Evolutionary conservation across 2,329 filamentous ascomycete species (phyloP), one percentile per base, ranked within the genome.

Genomic region (Fusarium oligoseptatum): DNA sequence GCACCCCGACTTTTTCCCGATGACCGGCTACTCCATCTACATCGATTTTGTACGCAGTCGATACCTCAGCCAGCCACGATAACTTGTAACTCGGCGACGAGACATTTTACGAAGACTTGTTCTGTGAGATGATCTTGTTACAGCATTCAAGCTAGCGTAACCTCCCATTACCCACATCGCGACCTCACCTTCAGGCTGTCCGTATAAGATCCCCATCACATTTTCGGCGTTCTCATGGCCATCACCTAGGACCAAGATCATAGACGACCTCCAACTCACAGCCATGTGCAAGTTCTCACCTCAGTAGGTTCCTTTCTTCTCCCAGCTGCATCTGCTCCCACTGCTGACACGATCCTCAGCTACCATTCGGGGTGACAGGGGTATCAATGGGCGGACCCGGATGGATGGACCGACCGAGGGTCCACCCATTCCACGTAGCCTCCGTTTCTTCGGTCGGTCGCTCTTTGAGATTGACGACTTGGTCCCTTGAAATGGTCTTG

Each of bases 341-440:
- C 64, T 73, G 67, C 67, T 73, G 71, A 72, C 71, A 55, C 64
- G 52, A 71, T 68, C 62, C 24, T 37, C 34, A 32, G 50, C 56
- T 50, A 55, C 60, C 50, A 72, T 17, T 37, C 56, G 52, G 27
- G 50, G 45, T 43, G 43, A 32, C 71, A 74, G 68, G 71, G 71
- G 60, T 75, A 24, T 75, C 63, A 66, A 72, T 75, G 71, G 72
- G 64, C 4, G 62, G 61, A 24, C 65, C 71, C 43, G 56, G 58
- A 70, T 64, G 57, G 58, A 60, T 64, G 68, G 64, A 61, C 65
- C 55, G 68, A 60, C 60, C 52, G 58, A 61, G 62, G 61, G 67
- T 72, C 67, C 67, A 41, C 43, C 27, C 57, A 39, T 52, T 56
- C 39, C 62, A 63, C 48, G 52, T 55, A 69, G 67, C 60, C 71